Percentiles rank a stretch among this genome's conserved stretches.
phyloP scores from a whole-genome alignment of 2,329 filamentous ascomycete genomes.

The Magnaporthiopsis poae region DNA sequence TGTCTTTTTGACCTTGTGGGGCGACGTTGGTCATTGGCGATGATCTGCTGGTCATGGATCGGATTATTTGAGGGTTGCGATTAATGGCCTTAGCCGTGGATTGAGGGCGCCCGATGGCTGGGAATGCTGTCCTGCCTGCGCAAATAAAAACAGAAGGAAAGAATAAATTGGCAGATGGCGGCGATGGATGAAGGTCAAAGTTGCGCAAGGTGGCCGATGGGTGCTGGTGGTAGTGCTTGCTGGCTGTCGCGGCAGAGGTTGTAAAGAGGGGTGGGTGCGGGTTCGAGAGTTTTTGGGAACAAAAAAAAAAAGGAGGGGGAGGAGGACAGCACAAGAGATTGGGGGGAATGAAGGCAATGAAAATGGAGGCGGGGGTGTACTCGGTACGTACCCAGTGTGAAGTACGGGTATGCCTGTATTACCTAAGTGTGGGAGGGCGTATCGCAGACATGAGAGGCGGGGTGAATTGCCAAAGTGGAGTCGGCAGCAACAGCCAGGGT shows the following conservation, averaged over 20 bases:
- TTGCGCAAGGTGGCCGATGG: background rate
- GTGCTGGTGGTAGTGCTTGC: constrained; percentile 3
- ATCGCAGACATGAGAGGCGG: background rate
- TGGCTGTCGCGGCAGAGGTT: constrained; percentile 4
- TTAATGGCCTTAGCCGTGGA: constrained; percentile 21
- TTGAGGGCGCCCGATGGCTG: constrained; percentile 6
- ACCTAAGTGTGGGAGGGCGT: background rate
- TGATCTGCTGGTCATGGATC: constrained; percentile 44
- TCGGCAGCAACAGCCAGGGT: background rate
- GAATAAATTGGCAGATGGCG: background rate
- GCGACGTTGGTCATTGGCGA: constrained; percentile 44
- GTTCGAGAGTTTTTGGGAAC: constrained; percentile 19
- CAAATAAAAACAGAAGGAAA: too few species aligned
- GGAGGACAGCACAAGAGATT: constrained; percentile 17
- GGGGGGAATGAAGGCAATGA: constrained; percentile 10
- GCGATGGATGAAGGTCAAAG: background rate
- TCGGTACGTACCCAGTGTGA: constrained; percentile 13
- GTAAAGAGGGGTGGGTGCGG: constrained; percentile 18
- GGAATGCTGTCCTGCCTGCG: constrained; percentile 3
- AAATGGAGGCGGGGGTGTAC: constrained; percentile 14
- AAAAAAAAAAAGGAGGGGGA: constrained; percentile 21
- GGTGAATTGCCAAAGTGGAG: background rate
- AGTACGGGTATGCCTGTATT: background rate
- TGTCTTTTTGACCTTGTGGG: constrained; percentile 46
- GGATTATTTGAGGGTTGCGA: constrained; percentile 14